Evolutionary conservation across 2,329 filamentous ascomycete species (phyloP), one percentile per base, ranked within the genome.

Genomic region (Colletotrichum viniferum): DNA sequence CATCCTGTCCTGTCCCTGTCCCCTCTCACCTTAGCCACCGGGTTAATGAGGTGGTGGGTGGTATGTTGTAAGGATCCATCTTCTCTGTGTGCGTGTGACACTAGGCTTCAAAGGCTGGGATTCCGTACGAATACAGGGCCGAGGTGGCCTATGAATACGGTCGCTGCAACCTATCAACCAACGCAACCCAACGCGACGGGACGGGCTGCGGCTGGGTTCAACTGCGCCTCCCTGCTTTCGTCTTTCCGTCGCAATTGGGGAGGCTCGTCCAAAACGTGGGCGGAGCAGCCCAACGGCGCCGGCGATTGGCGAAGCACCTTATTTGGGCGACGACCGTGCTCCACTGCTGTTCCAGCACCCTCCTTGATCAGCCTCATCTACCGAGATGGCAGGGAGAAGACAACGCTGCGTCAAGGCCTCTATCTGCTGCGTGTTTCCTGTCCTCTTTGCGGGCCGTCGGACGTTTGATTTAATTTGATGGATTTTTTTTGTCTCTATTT

Each of bases 161-260:
- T 52, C 12, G 43, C 30, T 60, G 65, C 21, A 34, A 68, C 65
- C 65, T 68, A 60, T 60, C 28, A 68, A 56, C 52, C 43, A 52
- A 52, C 36, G 34, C 67, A 68, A 62, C 30, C 62, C 69, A 67
- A 69, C n/a, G 36, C 62, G 69, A 72, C 62, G 69, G 60, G 73
- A 65, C 34, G 18, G 52, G 52, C 55, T 68, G 52, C 43, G 65
- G 34, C 65, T 68, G 65, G 56, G 66, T 30, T 36, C 26, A 61
- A 61, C 73, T 75, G 73, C 73, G 73, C 73, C 73, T 73, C 73
- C 73, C 52, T 68, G 69, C 73, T 73, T 73, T 73, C 63, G 58
- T 65, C 58, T 69, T 73, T 69, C 63, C 58, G 58, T 65, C 58
- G 60, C 67, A 68, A 68, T 38, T 71, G 72, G 67, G 52, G 56